phyloP scores from a whole-genome alignment of 2,329 filamentous ascomycete species.

The Curvularia sp. region DNA sequence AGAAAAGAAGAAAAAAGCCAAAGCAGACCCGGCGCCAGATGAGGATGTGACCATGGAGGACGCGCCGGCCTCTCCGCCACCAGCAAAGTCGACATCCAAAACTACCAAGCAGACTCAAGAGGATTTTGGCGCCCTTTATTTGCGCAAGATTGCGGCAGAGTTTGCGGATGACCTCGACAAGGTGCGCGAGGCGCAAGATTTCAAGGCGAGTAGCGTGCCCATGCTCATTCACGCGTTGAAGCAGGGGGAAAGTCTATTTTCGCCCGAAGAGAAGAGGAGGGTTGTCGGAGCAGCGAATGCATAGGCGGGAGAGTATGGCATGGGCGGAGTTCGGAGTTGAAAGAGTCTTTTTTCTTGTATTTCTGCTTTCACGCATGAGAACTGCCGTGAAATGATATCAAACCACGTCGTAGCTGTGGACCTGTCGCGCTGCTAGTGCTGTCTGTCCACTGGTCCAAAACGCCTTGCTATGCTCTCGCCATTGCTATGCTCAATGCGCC shows the following conservation, averaged over 20 bases:
- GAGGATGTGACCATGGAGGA: constrained; percentile 32
- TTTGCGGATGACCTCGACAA: constrained; percentile 78
- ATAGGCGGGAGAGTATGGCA: constrained; percentile 4
- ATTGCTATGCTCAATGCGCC: constrained; percentile 11
- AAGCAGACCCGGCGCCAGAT: constrained; percentile 16
- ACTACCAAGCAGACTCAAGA: constrained; percentile 22
- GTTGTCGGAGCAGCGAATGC: constrained; percentile 39
- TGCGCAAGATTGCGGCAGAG: constrained; percentile 72
- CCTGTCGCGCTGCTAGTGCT: neutral
- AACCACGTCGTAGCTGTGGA: neutral
- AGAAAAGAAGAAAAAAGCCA: constrained; percentile 24
- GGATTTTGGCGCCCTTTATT: constrained; percentile 70
- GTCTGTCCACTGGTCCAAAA: neutral
- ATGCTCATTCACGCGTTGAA: constrained; percentile 72
- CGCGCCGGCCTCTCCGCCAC: constrained; percentile 14
- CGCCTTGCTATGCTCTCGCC: constrained; percentile 6
- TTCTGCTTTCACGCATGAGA: neutral
- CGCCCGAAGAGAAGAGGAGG: constrained; percentile 59
- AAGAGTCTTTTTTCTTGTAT: neutral
- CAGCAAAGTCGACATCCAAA: constrained; percentile 11
- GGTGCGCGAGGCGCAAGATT: constrained; percentile 73
- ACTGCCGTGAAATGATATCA: neutral
- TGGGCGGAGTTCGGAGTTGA: constrained; percentile 26
- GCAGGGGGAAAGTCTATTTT: constrained; percentile 71
- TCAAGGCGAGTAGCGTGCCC: constrained; percentile 67